Conservation (phyloP, 768 basidiomycete genomes). For the Tricholoma sp. region DNA sequence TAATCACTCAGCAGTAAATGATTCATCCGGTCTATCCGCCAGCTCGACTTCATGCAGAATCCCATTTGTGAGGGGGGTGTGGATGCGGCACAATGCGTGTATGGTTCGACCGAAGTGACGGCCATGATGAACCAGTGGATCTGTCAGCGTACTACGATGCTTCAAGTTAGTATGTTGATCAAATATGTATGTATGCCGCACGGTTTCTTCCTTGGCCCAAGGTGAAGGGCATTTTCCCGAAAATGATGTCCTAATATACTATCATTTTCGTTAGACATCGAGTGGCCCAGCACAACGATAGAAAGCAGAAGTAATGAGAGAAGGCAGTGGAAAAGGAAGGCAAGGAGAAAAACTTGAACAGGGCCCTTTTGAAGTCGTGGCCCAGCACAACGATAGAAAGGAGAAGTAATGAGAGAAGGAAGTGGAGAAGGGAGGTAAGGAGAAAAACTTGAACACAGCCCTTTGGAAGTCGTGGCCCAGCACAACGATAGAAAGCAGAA, state of each 20-base stretch:
- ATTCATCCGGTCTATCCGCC: neutral
- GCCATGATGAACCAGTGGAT: conserved; percentile 17
- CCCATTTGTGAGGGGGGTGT: conserved; percentile 12
- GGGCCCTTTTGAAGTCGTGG: too few relatives aligned
- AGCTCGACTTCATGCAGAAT: conserved; percentile 3
- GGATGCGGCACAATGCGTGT: conserved; percentile 12
- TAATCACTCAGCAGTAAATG: neutral
- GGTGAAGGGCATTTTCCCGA: neutral
- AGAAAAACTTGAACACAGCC: too few relatives aligned
- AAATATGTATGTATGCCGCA: neutral
- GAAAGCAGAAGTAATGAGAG: neutral
- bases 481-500: neutral
- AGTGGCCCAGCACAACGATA: neutral
- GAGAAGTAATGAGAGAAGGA: too few relatives aligned
- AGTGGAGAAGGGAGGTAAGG: too few relatives aligned
- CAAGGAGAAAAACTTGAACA: too few relatives aligned
- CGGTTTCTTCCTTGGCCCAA: neutral
- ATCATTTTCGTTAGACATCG: neutral
- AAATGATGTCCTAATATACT: neutral
- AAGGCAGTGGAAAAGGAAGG: too few relatives aligned
- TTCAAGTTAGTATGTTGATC: neutral
- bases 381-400: too few relatives aligned
- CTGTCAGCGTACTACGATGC: conserved; percentile 2
- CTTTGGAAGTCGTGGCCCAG: neutral
- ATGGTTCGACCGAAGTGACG: conserved; percentile 13